Conservation (phyloP, 2,329 filamentous ascomycete genomes). For the Exophiala sp. region DNA sequence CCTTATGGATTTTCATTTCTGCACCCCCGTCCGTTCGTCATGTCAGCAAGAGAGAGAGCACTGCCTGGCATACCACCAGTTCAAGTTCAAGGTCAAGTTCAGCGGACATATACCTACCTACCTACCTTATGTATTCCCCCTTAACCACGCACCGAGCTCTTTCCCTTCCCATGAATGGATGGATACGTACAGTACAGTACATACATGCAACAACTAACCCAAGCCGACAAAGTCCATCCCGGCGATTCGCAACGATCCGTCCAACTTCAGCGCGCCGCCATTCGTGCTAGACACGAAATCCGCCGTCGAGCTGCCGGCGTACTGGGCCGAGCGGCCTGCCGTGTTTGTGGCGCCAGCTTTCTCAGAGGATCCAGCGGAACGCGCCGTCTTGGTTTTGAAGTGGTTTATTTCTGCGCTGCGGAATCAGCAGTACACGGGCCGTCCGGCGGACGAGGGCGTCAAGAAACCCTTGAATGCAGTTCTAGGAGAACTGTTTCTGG, state of each 20-base stretch:
- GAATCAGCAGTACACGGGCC: constrained; percentile 56
- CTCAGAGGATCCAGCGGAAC: constrained; percentile 73
- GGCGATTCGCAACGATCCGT: constrained; percentile 75
- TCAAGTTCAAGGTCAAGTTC: no score
- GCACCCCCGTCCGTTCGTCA: no score
- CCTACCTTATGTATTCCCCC: no score
- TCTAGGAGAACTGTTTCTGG: constrained; percentile 26
- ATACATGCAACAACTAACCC: no score
- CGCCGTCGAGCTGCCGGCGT: constrained; percentile 72
- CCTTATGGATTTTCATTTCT: no score
- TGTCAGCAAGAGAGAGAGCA: no score
- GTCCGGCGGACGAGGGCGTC: constrained; percentile 19
- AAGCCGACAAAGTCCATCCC: no score
- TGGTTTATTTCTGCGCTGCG: constrained; percentile 94
- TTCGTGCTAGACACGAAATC: constrained; percentile 76
- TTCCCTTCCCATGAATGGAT: no score
- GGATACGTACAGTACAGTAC: no score
- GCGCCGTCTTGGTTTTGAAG: constrained; percentile 80
- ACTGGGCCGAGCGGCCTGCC: constrained; percentile 72
- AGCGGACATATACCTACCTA: no score
- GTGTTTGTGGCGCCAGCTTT: constrained; percentile 76
- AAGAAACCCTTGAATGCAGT: constrained; percentile 29
- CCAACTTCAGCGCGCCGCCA: constrained; percentile 72
- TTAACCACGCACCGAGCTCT: no score
- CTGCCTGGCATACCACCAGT: no score